Evolutionary conservation across 805 yeast genomes (phyloP).

Genomic region (Pichia occidentalis): DNA sequence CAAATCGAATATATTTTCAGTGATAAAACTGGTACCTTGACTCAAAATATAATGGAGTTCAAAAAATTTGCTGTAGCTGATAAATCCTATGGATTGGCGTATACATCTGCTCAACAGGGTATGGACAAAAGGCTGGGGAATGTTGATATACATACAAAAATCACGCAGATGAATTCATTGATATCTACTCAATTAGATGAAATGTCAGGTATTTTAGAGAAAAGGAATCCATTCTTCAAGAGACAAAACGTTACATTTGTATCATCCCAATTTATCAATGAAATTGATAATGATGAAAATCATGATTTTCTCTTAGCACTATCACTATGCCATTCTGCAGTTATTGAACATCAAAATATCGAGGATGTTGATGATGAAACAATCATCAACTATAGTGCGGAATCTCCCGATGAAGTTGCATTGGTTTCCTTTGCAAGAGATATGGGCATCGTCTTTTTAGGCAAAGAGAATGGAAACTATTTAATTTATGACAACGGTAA

Average conservation of each 20-base stretch:
- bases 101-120: constrained; percentile 74
- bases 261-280: constrained; percentile 52
- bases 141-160: constrained; percentile 47
- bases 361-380: constrained; percentile 30
- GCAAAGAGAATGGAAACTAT: constrained; percentile 44
- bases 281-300: constrained; percentile 37
- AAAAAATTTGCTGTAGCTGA: constrained; percentile 69
- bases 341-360: constrained; percentile 21
- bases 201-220: constrained; percentile 43
- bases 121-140: constrained; percentile 56
- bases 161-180: constrained; percentile 32
- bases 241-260: constrained; percentile 53
- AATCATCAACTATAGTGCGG: constrained; percentile 56
- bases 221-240: constrained; percentile 35
- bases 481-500: constrained; percentile 40
- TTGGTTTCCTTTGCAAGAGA: constrained; percentile 72
- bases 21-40: constrained; percentile 79
- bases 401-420: constrained; percentile 81
- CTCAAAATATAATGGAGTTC: constrained; percentile 81
- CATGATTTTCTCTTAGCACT: constrained; percentile 57
- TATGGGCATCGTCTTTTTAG: constrained; percentile 58
- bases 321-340: constrained; percentile 71
- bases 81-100: constrained; percentile 62
- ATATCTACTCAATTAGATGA: constrained; percentile 37
- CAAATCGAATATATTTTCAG: constrained; percentile 77